Base-by-base conservation (phyloP, 129 eudicot species). In the Artemisia annua region DNA sequence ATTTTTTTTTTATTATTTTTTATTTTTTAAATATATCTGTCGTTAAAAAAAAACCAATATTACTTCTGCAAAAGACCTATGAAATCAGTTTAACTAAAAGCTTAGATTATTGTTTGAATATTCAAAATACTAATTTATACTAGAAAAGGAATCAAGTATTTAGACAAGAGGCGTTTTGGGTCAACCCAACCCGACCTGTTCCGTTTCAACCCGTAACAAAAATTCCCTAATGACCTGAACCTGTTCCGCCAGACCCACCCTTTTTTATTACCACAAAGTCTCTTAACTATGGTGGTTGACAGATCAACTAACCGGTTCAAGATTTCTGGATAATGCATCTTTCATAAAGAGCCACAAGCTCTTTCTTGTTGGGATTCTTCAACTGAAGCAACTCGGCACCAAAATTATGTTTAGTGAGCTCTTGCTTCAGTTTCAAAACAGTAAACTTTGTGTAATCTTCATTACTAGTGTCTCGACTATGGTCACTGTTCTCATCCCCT, bases 371-470 rank as follows among this genome's bases (percentile, higher is more conserved):
- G 0, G 96, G 96, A 71, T 78, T 88, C 81, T 79, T 87, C 77
- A 88, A 64, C 79, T 83, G 82, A 65, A 91, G 89, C 71, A 95
- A 63, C 78, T 95, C 97, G 11, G 87, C 99, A 28, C 99, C 95
- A 75, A 88, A 88, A 72, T 95, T 83, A 62, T 88, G 91, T 39
- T 78, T 86, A 0, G 93, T 89, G 24, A 95, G 89, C 84, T 90
- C 96, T 56, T 91, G 97, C 83, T 85, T 95, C 9, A 95, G 86
- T 73, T 80, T 88, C 84, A 73, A 80, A 65, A 95, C 26, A 0
- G 97, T 88, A 63, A 95, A 91, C 76, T 82, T 91, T n/a, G 87
- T 86, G 65, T 95, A 83, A 63, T 90, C 99, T 73, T 87, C 96
- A 2, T 79, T 35, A 70, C 76, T 81, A 1, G 82, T 85, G 48